Evolutionary conservation across 805 yeast species (phyloP).

Genomic region (Scheffersomyces stipitis): DNA sequence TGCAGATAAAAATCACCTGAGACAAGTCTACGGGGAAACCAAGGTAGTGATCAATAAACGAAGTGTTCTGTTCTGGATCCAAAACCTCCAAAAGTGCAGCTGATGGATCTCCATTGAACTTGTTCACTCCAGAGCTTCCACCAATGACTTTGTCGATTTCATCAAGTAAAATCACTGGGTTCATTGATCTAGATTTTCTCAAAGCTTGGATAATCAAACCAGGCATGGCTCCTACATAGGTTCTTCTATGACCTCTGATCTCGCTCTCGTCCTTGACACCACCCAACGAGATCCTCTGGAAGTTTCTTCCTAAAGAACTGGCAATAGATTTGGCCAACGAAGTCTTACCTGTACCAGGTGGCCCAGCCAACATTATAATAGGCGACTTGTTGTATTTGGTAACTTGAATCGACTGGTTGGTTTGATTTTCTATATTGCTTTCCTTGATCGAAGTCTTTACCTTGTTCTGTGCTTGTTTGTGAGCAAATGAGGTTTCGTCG

Average conservation of each 20-base stretch:
- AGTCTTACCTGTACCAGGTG: constrained; percentile 94
- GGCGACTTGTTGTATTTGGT: constrained; percentile 57
- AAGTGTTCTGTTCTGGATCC: constrained; percentile 84
- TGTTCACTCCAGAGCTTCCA: constrained; percentile 42
- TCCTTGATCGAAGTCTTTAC: constrained; percentile 15
- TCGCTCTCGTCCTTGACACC: constrained; percentile 90
- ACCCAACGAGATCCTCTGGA: constrained; percentile 80
- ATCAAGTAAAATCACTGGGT: constrained; percentile 80
- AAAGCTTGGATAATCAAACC: constrained; percentile 77
- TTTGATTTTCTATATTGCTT: constrained; percentile 7
- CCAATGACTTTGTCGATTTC: constrained; percentile 81
- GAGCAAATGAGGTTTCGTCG: constrained; percentile 31
- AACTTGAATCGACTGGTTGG: constrained; percentile 15
- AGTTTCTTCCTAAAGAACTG: constrained; percentile 64
- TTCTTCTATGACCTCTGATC: constrained; percentile 85
- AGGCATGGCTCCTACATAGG: constrained; percentile 92
- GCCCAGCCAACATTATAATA: constrained; percentile 79
- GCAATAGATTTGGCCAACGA: constrained; percentile 84
- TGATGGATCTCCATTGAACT: constrained; percentile 79
- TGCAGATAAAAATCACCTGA: constrained; percentile 77
- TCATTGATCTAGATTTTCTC: constrained; percentile 72
- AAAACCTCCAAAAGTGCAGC: constrained; percentile 86
- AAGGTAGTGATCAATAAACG: constrained; percentile 78
- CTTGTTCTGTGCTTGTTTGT: constrained; percentile 21
- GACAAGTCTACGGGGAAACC: constrained; percentile 86